Percentiles rank a stretch among this genome's conserved stretches.
These are phyloP conservation scores for Isabelozyma gotoi DNA, from an alignment of 805 yeast species.

Conservation along the genomic window DNA sequence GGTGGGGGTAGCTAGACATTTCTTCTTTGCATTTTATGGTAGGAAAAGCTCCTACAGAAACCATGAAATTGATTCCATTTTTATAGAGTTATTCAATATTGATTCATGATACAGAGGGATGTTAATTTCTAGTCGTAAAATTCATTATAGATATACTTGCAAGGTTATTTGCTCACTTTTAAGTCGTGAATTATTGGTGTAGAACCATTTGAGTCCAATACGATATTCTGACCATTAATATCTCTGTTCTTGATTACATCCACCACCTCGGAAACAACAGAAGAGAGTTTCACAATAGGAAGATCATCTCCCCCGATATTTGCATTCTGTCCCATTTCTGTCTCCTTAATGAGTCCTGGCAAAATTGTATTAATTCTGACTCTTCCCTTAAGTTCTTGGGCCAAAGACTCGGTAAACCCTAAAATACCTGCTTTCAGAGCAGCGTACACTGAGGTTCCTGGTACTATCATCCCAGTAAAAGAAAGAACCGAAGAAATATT, in stretches of 20 bases:
- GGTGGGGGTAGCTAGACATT: neutral
- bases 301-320: conserved; percentile 17
- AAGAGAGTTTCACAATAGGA: conserved; percentile 20
- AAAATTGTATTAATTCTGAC: conserved; percentile 64
- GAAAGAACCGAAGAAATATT: conserved; percentile 71
- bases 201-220: neutral
- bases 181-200: neutral
- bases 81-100: too few species aligned
- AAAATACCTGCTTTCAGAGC: conserved; percentile 71
- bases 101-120: too few species aligned
- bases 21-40: neutral
- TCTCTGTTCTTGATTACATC: conserved; percentile 17
- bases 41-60: neutral
- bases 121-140: too few species aligned
- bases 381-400: conserved; percentile 55
- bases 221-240: conserved; percentile 25
- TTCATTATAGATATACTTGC: too few species aligned
- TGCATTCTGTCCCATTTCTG: conserved; percentile 58
- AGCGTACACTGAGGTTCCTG: conserved; percentile 66
- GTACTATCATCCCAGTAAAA: conserved; percentile 25
- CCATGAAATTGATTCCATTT: neutral
- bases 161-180: too few species aligned
- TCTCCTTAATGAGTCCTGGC: conserved; percentile 67
- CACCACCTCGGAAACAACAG: conserved; percentile 27
- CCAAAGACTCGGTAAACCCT: conserved; percentile 59